Evolutionary conservation across 2,329 filamentous ascomycete genomes (phyloP).

Genomic region (Hymenoscyphus infarciens): DNA sequence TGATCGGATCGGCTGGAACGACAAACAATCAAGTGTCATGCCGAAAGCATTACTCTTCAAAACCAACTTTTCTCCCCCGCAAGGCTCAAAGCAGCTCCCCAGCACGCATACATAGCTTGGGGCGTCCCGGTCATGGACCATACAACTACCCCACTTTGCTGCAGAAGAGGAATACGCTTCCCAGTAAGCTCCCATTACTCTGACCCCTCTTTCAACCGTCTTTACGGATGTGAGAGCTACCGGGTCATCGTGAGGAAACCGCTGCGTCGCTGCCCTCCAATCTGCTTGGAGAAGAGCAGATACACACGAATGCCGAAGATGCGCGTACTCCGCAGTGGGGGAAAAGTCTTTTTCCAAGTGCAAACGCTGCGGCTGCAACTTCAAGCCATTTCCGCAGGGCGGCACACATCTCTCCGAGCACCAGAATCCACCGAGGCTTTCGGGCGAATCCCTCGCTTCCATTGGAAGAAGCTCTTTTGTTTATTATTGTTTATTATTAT

Average conservation of each 20-base stretch:
- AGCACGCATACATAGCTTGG: constrained; percentile 1
- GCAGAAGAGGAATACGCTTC: constrained; percentile 15
- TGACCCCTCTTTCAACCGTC: not conserved
- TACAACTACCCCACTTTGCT: constrained; percentile 12
- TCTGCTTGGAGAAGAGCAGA: too few species aligned
- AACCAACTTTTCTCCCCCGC: too few species aligned
- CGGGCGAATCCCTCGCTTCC: too few species aligned
- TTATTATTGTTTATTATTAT: not conserved
- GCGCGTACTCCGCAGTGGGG: not conserved
- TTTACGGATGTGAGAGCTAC: not conserved
- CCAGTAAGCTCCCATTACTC: not conserved
- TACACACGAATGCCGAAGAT: not conserved
- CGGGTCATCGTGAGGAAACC: not conserved
- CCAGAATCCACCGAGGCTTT: not conserved
- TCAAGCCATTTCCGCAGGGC: not conserved
- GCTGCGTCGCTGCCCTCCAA: too few species aligned
- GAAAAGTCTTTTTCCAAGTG: not conserved
- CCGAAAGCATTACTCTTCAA: too few species aligned
- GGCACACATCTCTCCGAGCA: not conserved
- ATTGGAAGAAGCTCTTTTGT: not conserved
- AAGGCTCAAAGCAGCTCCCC: constrained; percentile 10
- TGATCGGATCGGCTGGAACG: not conserved
- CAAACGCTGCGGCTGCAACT: not conserved
- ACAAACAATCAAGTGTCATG: constrained; percentile 9
- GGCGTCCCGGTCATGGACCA: constrained; percentile 1